A percentile compares a stretch with the other conserved stretches of the same genome.
Evolutionary conservation across 768 basidiomycete species (phyloP).

Genomic region (Kwoniella sp.): DNA sequence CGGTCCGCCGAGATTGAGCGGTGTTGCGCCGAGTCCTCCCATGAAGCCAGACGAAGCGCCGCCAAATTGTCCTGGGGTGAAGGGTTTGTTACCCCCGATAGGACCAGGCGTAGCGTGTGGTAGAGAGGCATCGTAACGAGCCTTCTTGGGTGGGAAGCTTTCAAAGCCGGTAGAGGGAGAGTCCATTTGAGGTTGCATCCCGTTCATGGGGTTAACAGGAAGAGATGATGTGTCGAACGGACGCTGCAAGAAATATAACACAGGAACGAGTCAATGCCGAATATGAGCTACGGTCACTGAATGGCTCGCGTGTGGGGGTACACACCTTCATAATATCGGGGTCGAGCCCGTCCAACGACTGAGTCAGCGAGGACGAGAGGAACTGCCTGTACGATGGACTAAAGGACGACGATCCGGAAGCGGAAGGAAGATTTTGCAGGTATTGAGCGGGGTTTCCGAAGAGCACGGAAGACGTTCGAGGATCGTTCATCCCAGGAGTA

Average conservation of each 20-base stretch:
- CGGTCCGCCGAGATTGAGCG: slow-evolving; percentile 27
- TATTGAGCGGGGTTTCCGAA: slow-evolving; percentile 13
- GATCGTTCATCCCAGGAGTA: slow-evolving; percentile 19
- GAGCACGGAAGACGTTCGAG: slow-evolving; percentile 3
- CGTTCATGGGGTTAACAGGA: slow-evolving; percentile 43
- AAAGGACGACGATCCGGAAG: slow-evolving; percentile 8
- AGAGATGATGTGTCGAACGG: slow-evolving; percentile 41
- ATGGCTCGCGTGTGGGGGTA: neutral
- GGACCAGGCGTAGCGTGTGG: slow-evolving; percentile 17
- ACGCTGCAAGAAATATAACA: slow-evolving; percentile 24
- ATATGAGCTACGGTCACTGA: neutral
- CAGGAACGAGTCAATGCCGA: slow-evolving; percentile 6
- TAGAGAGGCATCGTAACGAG: slow-evolving; percentile 30
- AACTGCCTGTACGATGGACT: slow-evolving; percentile 28
- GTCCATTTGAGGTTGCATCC: slow-evolving; percentile 38
- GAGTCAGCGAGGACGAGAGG: slow-evolving; percentile 23
- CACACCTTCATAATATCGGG: slow-evolving; percentile 50
- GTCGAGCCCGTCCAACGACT: slow-evolving; percentile 32
- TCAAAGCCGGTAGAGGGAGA: slow-evolving; percentile 23
- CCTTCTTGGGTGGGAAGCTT: slow-evolving; percentile 36
- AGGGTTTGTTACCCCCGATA: slow-evolving; percentile 19
- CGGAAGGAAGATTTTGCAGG: slow-evolving; percentile 11
- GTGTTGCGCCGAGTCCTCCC: slow-evolving; percentile 9
- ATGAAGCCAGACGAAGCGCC: slow-evolving; percentile 12
- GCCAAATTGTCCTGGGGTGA: slow-evolving; percentile 23